Percentiles rank a stretch among this genome's conserved stretches.
These are phyloP conservation scores for Ogataea degrootiae DNA, from an alignment of 805 yeast genomes.

Conservation along the genomic window DNA sequence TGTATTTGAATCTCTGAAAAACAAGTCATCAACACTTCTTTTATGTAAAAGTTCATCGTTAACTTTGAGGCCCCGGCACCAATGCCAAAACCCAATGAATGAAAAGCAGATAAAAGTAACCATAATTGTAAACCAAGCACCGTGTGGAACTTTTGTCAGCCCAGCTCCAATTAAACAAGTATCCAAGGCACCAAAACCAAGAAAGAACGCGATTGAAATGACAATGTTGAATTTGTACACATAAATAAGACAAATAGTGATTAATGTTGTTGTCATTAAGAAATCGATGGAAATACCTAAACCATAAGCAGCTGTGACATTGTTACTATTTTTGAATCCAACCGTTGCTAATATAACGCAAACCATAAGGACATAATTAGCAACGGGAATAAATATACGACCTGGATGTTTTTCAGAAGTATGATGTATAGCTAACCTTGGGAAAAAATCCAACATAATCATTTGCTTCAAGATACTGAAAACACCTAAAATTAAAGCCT, in stretches of 20 bases:
- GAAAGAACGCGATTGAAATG: conserved; percentile 31
- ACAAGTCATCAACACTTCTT: conserved; percentile 29
- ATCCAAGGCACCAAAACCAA: conserved; percentile 45
- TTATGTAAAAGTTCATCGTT: conserved; percentile 30
- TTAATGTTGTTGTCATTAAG: conserved; percentile 44
- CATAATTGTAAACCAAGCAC: conserved; percentile 59
- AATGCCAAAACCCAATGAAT: conserved; percentile 45
- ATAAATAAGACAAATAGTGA: conserved; percentile 41
- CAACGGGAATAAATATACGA: conserved; percentile 47
- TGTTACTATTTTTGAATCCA: conserved; percentile 44
- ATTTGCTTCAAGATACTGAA: conserved; percentile 49
- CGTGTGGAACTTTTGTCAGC: conserved; percentile 47
- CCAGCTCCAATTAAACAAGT: conserved; percentile 42
- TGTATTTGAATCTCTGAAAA: conserved; percentile 16
- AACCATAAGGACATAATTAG: conserved; percentile 47
- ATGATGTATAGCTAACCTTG: conserved; percentile 41
- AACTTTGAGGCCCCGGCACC: conserved; percentile 38
- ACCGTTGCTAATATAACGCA: conserved; percentile 48
- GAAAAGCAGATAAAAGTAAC: conserved; percentile 35
- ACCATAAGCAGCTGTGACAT: conserved; percentile 58
- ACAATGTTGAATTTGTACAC: conserved; percentile 37
- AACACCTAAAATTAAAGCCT: conserved; percentile 53
- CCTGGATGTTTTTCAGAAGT: conserved; percentile 42
- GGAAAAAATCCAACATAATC: conserved; percentile 51
- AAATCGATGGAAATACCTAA: conserved; percentile 55